Evolutionary conservation across 495 filamentous ascomycete genomes (phyloP), one percentile per base, ranked within the genome.

Genomic region (Chaetomium fimeti): DNA sequence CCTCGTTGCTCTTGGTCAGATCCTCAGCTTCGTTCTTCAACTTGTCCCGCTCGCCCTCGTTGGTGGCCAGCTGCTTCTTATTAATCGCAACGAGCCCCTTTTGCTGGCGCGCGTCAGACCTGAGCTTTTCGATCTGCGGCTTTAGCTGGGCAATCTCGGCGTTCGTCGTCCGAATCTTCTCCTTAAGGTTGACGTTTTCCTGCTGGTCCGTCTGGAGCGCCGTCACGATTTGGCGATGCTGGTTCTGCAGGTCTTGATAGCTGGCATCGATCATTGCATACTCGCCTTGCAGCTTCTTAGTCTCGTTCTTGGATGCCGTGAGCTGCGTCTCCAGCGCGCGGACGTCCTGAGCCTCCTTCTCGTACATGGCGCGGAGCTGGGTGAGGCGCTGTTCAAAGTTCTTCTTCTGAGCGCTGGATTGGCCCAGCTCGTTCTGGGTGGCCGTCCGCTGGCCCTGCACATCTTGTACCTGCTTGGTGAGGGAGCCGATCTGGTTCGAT

Each of bases 31-130:
- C 92, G 9, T 76, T 76, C 76, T 92, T 91, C 45, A 94, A 73
- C 76, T 90, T 93, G 48, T 96, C 93, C 18, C 88, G 83, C 70
- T 98, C 94, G 36, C 81, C 84, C 75, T 98, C 95, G 64, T 87
- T 88, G 1, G 93, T 96, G 42, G 89, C 83, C 54, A 97, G 81
- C 77, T 98, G 94, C 78, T 98, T 98, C 79, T 95, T 97, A 78
- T 95, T 96, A 76, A 98, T 98, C 5, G 95, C 91, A 51, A 95
- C 94, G 49, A 97, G 77, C 12, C 94, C 94, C 76, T 95, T 97
- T 77, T 97, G 92, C 72, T 97, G 94, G 24, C 94, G 86, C 45
- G 92, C 91, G 66, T 94, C 91, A 13, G 87, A 89, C 72, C 91
- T 88, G 59, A 95, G 81, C 78, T 96, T 96, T 68, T 98, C 94